Evolutionary conservation across 345 rosid species (phyloP).

Genomic region (Cardamine resedifolia): DNA sequence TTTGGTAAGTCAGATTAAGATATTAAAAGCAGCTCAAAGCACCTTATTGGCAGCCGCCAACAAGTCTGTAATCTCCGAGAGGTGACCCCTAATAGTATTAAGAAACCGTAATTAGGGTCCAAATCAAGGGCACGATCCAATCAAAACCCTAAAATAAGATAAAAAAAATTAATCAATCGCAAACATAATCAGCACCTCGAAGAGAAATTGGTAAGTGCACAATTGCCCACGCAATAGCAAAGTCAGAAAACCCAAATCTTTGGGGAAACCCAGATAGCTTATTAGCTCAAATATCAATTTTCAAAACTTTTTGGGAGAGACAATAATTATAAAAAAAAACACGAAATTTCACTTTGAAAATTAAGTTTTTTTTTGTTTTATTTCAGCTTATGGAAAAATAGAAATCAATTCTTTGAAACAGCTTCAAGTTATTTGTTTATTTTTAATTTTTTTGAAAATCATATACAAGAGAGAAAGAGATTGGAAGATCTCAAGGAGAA

Average conservation of each 20-base stretch:
- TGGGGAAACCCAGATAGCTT: constrained; percentile 12
- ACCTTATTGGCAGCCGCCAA: constrained; percentile 32
- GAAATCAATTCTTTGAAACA: constrained; percentile 9
- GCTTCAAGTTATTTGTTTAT: neutral
- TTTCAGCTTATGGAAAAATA: neutral
- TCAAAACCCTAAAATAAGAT: constrained; percentile 54
- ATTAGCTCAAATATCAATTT: constrained; percentile 20
- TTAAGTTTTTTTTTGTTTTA: neutral
- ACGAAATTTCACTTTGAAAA: constrained; percentile 22
- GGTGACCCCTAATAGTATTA: constrained; percentile 41
- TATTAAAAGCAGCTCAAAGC: constrained; percentile 30
- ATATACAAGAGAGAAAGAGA: neutral
- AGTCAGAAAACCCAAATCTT: constrained; percentile 1
- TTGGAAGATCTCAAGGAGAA: constrained; percentile 27
- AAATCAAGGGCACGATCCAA: constrained; percentile 41
- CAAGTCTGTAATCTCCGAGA: constrained; percentile 25
- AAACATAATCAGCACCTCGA: constrained; percentile 25
- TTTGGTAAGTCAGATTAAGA: constrained; percentile 29
- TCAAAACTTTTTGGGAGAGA: constrained; percentile 18
- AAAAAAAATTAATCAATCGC: constrained; percentile 1
- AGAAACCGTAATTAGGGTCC: constrained; percentile 45
- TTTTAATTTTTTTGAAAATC: neutral
- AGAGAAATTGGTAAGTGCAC: constrained; percentile 12
- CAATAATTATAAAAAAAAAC: neutral
- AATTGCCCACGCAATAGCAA: neutral